These are phyloP conservation scores for Tuber melanosporum DNA, from an alignment of 495 filamentous ascomycete species.

Conservation along the genomic window DNA sequence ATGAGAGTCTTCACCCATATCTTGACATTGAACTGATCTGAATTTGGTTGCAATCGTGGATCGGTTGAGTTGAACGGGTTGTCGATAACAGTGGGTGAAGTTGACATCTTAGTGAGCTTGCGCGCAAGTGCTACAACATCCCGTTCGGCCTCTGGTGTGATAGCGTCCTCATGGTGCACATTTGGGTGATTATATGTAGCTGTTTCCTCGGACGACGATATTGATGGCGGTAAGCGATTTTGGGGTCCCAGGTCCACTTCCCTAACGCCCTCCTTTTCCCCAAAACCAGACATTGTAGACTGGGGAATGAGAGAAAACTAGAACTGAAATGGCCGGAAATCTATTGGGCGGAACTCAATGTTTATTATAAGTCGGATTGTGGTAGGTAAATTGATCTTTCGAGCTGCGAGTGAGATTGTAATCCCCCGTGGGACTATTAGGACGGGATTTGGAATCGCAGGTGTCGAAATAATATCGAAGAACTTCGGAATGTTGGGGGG, in stretches of 20 bases:
- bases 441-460: background rate
- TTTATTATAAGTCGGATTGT: background rate
- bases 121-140: slow-evolving; percentile 32
- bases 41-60: slow-evolving; percentile 48
- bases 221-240: background rate
- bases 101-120: slow-evolving; percentile 21
- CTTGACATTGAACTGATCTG: slow-evolving; percentile 50
- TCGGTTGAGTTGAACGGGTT: slow-evolving; percentile 34
- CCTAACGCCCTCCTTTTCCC: background rate
- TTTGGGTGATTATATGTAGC: slow-evolving; percentile 1
- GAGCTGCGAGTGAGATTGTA: background rate
- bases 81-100: slow-evolving; percentile 22
- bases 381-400: background rate
- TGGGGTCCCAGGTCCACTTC: background rate
- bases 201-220: background rate
- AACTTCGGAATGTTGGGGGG: background rate
- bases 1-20: slow-evolving; percentile 55
- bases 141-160: slow-evolving; percentile 16
- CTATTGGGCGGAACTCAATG: background rate
- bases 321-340: background rate
- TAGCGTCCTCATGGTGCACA: slow-evolving; percentile 11
- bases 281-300: background rate
- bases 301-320: background rate
- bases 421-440: background rate
- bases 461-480: background rate